Conservation (phyloP, 2,329 filamentous ascomycete species). For the Claviceps africana region DNA sequence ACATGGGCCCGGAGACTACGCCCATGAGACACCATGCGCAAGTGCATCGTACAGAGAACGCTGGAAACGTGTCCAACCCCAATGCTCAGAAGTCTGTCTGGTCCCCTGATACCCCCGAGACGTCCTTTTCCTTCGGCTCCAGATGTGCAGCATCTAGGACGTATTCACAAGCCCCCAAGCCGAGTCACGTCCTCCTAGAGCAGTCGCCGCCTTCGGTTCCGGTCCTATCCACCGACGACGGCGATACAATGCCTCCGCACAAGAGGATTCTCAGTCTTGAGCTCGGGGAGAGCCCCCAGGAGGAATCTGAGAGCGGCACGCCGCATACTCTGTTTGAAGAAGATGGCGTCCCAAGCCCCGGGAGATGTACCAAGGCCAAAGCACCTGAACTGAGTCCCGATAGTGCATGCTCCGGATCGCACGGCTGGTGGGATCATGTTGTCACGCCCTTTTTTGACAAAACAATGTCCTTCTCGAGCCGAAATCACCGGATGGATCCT, state of each 20-base stretch:
- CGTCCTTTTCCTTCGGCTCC: constrained; percentile 25
- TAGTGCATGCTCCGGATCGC: constrained; percentile 43
- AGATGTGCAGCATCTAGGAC: constrained; percentile 41
- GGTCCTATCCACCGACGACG: constrained; percentile 33
- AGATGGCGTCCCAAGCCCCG: constrained; percentile 35
- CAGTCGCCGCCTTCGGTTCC: constrained; percentile 50
- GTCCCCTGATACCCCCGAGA: constrained; percentile 48
- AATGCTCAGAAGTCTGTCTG: constrained; percentile 32
- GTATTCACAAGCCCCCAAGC: constrained; percentile 42
- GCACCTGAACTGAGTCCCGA: constrained; percentile 24
- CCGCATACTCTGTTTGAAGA: constrained; percentile 59
- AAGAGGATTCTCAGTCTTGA: constrained; percentile 24
- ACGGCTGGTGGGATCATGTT: constrained; percentile 68
- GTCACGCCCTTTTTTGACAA: constrained; percentile 51
- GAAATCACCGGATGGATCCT: constrained; percentile 19
- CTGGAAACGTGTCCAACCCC: neutral
- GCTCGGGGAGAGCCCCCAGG: constrained; percentile 16
- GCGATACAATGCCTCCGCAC: constrained; percentile 18
- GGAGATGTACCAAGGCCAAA: constrained; percentile 25
- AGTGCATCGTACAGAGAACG: neutral
- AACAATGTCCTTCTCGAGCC: constrained; percentile 28
- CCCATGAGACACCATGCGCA: constrained; percentile 21
- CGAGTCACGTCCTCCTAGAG: constrained; percentile 14
- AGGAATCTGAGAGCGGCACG: constrained; percentile 39
- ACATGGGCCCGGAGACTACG: constrained; percentile 37